Percentiles rank a stretch among this genome's conserved stretches.
Conservation (phyloP, 805 yeast species). For the Schwanniomyces yamadae region DNA sequence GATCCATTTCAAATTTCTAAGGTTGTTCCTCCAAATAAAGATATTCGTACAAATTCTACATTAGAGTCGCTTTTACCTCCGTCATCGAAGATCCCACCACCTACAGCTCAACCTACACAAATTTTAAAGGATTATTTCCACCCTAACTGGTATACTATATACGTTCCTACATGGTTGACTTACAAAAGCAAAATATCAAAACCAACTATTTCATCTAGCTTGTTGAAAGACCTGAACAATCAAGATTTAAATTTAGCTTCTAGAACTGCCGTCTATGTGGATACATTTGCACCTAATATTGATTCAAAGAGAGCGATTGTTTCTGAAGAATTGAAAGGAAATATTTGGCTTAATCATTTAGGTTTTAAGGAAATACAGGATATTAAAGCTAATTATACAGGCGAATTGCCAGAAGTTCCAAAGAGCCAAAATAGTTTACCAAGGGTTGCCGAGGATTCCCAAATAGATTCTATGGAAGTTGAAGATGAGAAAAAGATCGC, state of each 20-base stretch:
- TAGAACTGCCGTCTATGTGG: constrained; percentile 20
- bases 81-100: constrained; percentile 32
- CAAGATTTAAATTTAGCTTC: constrained; percentile 16
- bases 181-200: constrained; percentile 24
- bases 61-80: constrained; percentile 32
- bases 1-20: constrained; percentile 66
- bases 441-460: constrained; percentile 1
- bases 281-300: constrained; percentile 36
- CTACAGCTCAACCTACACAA: constrained; percentile 30
- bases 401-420: constrained; percentile 7
- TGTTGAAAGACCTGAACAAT: constrained; percentile 22
- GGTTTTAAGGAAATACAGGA: constrained; percentile 32
- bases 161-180: constrained; percentile 42
- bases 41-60: constrained; percentile 17
- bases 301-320: constrained; percentile 37
- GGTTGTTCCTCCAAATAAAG: constrained; percentile 52
- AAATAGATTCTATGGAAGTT: constrained; percentile 2
- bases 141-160: constrained; percentile 45
- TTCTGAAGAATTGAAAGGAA: constrained; percentile 28
- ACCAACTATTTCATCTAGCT: constrained; percentile 29
- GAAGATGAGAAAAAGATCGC: constrained; percentile 2
- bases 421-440: constrained; percentile 1
- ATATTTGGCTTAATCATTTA: constrained; percentile 41
- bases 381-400: constrained; percentile 18
- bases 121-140: constrained; percentile 43